A percentile compares a stretch with the other conserved stretches of the same genome.
phyloP scores from a whole-genome alignment of 1,139 yeast genomes.

The Sugiyamaella neomexicana region DNA sequence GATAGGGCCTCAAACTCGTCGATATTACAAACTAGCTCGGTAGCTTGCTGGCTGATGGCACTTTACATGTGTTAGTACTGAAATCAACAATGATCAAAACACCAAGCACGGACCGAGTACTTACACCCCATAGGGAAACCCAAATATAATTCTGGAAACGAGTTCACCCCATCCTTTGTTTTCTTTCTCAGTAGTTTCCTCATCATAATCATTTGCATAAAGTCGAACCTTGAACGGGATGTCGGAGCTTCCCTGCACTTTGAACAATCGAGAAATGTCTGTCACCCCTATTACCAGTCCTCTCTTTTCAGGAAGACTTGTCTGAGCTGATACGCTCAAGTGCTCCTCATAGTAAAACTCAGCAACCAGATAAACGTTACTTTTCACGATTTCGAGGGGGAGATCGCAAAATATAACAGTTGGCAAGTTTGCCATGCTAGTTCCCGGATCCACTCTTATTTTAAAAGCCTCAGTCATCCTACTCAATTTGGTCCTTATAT shows the following conservation, averaged over 20 bases:
- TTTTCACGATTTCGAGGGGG: conserved; percentile 52
- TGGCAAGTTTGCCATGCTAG: conserved; percentile 63
- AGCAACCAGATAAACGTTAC: conserved; percentile 38
- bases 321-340: background rate
- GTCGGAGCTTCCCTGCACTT: conserved; percentile 54
- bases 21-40: conserved; percentile 64
- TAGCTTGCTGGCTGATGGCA: conserved; percentile 78
- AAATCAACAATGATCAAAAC: background rate
- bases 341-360: conserved; percentile 39
- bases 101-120: conserved; percentile 13
- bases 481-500: conserved; percentile 62
- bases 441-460: conserved; percentile 63
- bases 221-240: conserved; percentile 57
- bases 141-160: conserved; percentile 73
- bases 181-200: conserved; percentile 35
- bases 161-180: conserved; percentile 91
- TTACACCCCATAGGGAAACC: conserved; percentile 69
- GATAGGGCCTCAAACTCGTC: conserved; percentile 69
- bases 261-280: conserved; percentile 77
- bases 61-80: conserved; percentile 22
- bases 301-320: conserved; percentile 43
- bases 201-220: conserved; percentile 63
- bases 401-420: conserved; percentile 80
- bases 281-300: conserved; percentile 91
- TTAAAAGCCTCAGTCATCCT: conserved; percentile 75